phyloP scores from a whole-genome alignment of 2,329 filamentous ascomycete genomes.

The Arthrobotrys musiformis region DNA sequence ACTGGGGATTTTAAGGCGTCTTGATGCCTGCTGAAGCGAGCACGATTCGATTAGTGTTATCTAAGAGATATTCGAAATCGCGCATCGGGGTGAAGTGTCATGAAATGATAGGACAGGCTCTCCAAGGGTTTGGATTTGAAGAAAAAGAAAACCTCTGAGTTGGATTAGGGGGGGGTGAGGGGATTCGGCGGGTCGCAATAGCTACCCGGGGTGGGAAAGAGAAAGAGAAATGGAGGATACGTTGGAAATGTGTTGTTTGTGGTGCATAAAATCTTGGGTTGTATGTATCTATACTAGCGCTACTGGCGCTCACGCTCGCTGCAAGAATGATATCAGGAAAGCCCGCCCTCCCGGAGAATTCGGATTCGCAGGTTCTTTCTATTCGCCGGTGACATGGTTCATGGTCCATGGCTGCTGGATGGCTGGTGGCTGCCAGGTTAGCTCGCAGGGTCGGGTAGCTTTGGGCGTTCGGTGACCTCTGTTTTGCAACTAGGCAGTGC shows the following conservation, averaged over 20 bases:
- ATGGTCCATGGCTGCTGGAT: background rate
- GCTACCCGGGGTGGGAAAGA: background rate
- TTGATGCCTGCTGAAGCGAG: background rate
- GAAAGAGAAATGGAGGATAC: background rate
- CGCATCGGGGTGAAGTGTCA: conserved; percentile 24
- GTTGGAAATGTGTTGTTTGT: conserved; percentile 45
- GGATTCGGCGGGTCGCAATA: background rate
- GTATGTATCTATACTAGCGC: too few relatives aligned
- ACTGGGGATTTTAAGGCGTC: background rate
- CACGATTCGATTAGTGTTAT: conserved; percentile 2
- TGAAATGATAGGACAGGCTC: conserved; percentile 8
- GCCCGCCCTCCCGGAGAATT: conserved; percentile 52
- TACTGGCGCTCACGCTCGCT: background rate
- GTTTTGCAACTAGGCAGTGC: conserved; percentile 38
- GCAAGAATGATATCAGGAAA: conserved; percentile 36
- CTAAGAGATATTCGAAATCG: conserved; percentile 25
- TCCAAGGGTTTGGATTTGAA: background rate
- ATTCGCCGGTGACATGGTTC: conserved; percentile 43
- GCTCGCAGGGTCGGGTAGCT: background rate
- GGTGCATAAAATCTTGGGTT: conserved; percentile 12
- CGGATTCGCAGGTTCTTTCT: conserved; percentile 9
- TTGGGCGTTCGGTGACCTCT: conserved; percentile 45
- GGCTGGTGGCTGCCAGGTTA: conserved; percentile 2
- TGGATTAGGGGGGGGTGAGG: background rate
- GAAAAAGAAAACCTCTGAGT: background rate